Evolutionary conservation across 306 rosid genomes (phyloP).

Genomic region (Argentina anserina): DNA sequence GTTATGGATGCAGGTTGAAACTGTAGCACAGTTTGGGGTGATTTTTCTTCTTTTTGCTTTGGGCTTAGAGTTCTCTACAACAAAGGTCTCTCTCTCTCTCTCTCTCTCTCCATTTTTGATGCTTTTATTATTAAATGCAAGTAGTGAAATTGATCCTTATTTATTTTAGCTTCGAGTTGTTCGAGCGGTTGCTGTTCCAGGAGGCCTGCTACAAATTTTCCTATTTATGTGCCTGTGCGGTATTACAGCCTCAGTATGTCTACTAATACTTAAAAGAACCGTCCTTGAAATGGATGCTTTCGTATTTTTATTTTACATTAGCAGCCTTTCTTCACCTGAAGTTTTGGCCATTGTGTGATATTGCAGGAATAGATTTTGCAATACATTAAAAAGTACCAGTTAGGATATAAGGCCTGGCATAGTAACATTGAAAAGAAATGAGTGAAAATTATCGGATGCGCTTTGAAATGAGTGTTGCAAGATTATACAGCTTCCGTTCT

Average conservation of each 20-base stretch:
- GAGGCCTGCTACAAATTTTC: slow-evolving; percentile 92
- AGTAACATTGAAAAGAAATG: not conserved
- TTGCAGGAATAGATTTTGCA: not conserved
- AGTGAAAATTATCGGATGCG: not conserved
- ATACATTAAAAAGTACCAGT: not conserved
- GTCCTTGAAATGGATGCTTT: not conserved
- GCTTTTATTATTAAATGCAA: slow-evolving; percentile 5
- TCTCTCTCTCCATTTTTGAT: slow-evolving; percentile 19
- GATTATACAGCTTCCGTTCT: not conserved
- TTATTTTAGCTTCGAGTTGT: slow-evolving; percentile 87
- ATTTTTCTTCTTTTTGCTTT: slow-evolving; percentile 95
- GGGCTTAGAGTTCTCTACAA: slow-evolving; percentile 86
- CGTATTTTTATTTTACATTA: not conserved
- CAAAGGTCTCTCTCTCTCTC: slow-evolving; percentile 56
- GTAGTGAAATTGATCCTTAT: slow-evolving; percentile 5
- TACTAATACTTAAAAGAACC: not conserved
- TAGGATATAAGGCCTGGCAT: not conserved
- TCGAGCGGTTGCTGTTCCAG: slow-evolving; percentile 96
- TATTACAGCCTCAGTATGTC: slow-evolving; percentile 81
- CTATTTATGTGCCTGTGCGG: slow-evolving; percentile 96
- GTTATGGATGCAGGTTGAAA: slow-evolving; percentile 72
- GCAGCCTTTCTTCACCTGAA: not conserved
- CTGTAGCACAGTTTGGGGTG: slow-evolving; percentile 99
- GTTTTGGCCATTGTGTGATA: not conserved
- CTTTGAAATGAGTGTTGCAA: not conserved